A percentile compares a stretch with the other conserved stretches of the same genome.
Evolutionary conservation across 2,329 filamentous ascomycete species (phyloP).

Genomic region (Trichoderma arundinaceum): DNA sequence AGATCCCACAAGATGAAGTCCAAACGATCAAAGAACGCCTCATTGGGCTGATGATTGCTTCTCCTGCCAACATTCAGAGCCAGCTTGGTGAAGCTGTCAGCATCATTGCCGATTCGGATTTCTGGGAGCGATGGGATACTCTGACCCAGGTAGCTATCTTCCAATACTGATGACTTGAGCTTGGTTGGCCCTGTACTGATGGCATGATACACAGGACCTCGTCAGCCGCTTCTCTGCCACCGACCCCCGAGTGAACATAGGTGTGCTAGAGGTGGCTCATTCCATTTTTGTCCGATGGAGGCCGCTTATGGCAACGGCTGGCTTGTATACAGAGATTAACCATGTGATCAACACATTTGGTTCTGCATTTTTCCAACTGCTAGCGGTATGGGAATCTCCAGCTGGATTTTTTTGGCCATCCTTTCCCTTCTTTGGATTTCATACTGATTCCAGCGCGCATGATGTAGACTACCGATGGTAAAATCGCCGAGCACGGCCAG

Average conservation of each 20-base stretch:
- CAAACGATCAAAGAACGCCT: slow-evolving; percentile 91
- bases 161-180: not conserved
- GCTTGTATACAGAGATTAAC: slow-evolving; percentile 92
- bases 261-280: slow-evolving; percentile 94
- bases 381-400: slow-evolving; percentile 61
- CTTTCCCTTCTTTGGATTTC: not conserved
- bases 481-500: slow-evolving; percentile 74
- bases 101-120: slow-evolving; percentile 96
- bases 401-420: not conserved
- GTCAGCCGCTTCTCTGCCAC: slow-evolving; percentile 83
- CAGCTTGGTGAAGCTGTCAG: slow-evolving; percentile 97
- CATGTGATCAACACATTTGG: slow-evolving; percentile 90
- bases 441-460: slow-evolving; percentile 33
- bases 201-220: slow-evolving; percentile 66
- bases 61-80: slow-evolving; percentile 84
- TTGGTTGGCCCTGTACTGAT: not conserved
- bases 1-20: slow-evolving; percentile 82
- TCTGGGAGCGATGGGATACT: slow-evolving; percentile 96
- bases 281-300: slow-evolving; percentile 98
- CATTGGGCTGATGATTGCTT: slow-evolving; percentile 94
- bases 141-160: slow-evolving; percentile 69
- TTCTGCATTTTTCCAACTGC: slow-evolving; percentile 78
- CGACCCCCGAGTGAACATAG: slow-evolving; percentile 85
- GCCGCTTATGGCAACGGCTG: slow-evolving; percentile 90
- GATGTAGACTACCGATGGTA: slow-evolving; percentile 66